Base-by-base conservation (phyloP, 2,329 filamentous ascomycete genomes). In the Monosporascus ibericus region DNA sequence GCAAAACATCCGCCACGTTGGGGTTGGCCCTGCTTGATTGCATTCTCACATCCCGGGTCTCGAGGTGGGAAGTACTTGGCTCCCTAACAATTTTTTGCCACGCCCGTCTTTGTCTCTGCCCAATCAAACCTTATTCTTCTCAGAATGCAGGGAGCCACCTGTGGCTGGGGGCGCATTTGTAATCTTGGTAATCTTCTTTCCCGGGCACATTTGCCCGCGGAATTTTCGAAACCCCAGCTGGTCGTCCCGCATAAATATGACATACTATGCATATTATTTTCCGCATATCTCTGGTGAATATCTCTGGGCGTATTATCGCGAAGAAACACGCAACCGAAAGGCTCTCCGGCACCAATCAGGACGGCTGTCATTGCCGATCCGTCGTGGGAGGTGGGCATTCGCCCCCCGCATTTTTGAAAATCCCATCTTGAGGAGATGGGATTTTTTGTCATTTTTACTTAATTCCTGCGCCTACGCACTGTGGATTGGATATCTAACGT, bases 71-170 rank as follows among this genome's bases (percentile, higher is more conserved):
- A 52, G 44, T 60, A 61, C 59, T 54, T 59, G 18, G 22, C 22
- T 34, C 55, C 55, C 55, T 61, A 61, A 61, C 58, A 61, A 60
- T 60, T 60, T 57, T 49, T 42, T n/a, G 27, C 0, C 15, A 14
- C 22, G 25, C 49, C 51, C 22, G 44, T 44, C 44, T 14, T 44
- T 6, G 3, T 3, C 17, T 17, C 17, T 17, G 25, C 39, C 42
- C 37, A 54, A 51, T 51, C 38, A 48, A 22, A 22, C 25, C 14
- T 20, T 24, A 22, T 40, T 25, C 25, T 6, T 27, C n/a, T 24
- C 37, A 34, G 7, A 0, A 42, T 20, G 8, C 9, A 3, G 25
- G 11, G 5, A 25, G 39, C 36, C 49, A 49, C 51, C 22, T 22
- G 51, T 47, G 48, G 48, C 39, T 42, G 18, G 18, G 5, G 30